Conservation (phyloP, 2,329 filamentous ascomycete species). For the Diaporthe helianthi region DNA sequence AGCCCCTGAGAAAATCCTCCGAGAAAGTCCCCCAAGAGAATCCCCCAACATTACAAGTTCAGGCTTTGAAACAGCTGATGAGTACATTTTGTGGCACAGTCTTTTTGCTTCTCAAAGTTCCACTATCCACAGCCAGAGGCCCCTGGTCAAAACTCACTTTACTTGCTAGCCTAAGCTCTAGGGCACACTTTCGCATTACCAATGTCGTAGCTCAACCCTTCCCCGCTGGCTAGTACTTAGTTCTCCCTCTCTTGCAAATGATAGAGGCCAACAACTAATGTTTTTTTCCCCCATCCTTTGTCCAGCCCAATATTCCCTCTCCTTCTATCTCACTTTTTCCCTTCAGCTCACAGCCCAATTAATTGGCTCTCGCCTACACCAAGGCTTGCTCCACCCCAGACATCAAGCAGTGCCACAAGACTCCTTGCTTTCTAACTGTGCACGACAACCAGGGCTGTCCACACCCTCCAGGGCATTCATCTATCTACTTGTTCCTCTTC, state of each 20-base stretch:
- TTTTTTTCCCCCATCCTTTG: conserved; percentile 1
- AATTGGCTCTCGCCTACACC: not conserved
- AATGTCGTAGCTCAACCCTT: not conserved
- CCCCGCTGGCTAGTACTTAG: not conserved
- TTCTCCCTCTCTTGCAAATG: not conserved
- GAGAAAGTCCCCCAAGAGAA: not conserved
- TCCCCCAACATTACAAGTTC: conserved; percentile 4
- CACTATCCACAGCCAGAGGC: conserved; percentile 16
- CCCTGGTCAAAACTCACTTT: conserved; percentile 17
- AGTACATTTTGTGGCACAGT: conserved; percentile 29
- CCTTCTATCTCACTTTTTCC: not conserved
- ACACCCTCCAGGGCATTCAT: not conserved
- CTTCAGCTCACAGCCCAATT: not conserved
- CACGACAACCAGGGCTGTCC: not conserved
- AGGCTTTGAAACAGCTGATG: conserved; percentile 21
- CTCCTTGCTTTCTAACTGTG: conserved; percentile 3
- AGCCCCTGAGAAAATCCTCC: not conserved
- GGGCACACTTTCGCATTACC: not conserved
- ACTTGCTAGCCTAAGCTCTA: not conserved
- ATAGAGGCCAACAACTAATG: not conserved
- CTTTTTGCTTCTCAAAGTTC: conserved; percentile 32
- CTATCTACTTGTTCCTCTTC: not conserved
- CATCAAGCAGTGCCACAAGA: not conserved
- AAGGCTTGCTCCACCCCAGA: not conserved
- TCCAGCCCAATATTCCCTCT: not conserved